Evolutionary conservation across 2,329 filamentous ascomycete species (phyloP).

Genomic region (Xylariaceae sp.): DNA sequence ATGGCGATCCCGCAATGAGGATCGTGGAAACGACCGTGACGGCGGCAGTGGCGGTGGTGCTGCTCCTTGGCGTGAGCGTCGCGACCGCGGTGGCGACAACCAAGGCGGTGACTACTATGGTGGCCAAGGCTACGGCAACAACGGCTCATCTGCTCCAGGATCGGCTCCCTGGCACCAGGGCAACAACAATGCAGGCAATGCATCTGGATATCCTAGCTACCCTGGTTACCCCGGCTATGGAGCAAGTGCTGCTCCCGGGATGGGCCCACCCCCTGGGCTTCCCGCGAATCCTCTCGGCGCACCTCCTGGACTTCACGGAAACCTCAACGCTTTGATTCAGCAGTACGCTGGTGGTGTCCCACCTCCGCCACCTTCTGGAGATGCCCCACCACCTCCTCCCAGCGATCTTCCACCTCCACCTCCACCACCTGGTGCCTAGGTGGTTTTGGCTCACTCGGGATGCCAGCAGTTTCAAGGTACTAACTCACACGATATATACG

Average conservation of each 20-base stretch:
- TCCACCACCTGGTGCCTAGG: constrained; percentile 50
- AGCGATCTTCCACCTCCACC: constrained; percentile 60
- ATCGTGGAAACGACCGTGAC: constrained; percentile 45
- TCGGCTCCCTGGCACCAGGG: constrained; percentile 61
- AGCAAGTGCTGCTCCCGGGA: constrained; percentile 48
- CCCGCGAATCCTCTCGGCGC: constrained; percentile 47
- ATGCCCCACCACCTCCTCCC: constrained; percentile 57
- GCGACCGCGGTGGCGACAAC: constrained; percentile 31
- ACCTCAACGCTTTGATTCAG: constrained; percentile 63
- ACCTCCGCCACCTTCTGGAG: constrained; percentile 57
- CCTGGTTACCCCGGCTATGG: constrained; percentile 44
- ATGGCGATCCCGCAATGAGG: constrained; percentile 61
- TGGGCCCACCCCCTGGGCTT: constrained; percentile 43
- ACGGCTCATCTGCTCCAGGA: constrained; percentile 32
- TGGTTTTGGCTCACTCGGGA: too few species aligned
- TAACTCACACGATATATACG: too few species aligned
- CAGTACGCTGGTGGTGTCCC: constrained; percentile 54
- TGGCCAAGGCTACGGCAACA: constrained; percentile 37
- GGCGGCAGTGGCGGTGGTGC: constrained; percentile 42
- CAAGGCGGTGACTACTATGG: constrained; percentile 42
- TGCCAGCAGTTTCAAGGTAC: too few species aligned
- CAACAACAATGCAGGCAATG: constrained; percentile 35
- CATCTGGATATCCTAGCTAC: constrained; percentile 56
- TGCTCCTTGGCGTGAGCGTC: constrained; percentile 62
- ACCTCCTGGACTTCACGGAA: constrained; percentile 51